Evolutionary conservation across 179 eudicot species (phyloP), one percentile per base, ranked within the genome.

Genomic region (Dionaea muscipula): DNA sequence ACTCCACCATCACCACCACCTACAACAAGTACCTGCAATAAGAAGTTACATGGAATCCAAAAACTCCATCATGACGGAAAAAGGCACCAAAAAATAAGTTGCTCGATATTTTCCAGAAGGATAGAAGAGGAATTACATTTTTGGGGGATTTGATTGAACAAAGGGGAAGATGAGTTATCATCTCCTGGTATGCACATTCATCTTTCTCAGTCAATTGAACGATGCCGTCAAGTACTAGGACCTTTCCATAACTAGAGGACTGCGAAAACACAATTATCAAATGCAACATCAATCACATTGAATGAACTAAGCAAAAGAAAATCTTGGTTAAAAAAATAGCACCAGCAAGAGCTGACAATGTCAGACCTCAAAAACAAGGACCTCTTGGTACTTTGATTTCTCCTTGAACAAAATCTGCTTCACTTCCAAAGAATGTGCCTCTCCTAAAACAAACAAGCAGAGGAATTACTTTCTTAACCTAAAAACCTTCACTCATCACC

Each of bases 1-100:
- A 91, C 98, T 45, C 98, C 98, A 59, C 98, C 98, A 69, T 91
- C 98, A 67, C 98, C 98, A 58, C 98, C 98, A 47, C 98, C 98
- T 15, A 91, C 96, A 35, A 91, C 96, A 59, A 91, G 78, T 65
- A 91, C 94, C 98, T 91, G 79, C 81, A 74, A 19, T 46, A 41
- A 57, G 31, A 23, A 26, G 37, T 15, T 45, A 26, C 48, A 56
- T 58, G 26, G 25, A 45, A 17, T 26, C 15, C 35, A 40, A 50
- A 46, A 40, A 11, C 39, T 17, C 21, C 5, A 33, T 16, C 31
- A 39, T 4, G 2, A 16, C 17, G 13, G 13, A 39, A 39, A 24
- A 38, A 57, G 14, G 7, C 2, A 18, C 17, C 2, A 26, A 1
- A 0, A 1, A 27, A 53, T n/a, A n/a, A n/a, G n/a, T n/a, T n/a